Conservation (phyloP, 345 rosid genomes). For the Populus alba region DNA sequence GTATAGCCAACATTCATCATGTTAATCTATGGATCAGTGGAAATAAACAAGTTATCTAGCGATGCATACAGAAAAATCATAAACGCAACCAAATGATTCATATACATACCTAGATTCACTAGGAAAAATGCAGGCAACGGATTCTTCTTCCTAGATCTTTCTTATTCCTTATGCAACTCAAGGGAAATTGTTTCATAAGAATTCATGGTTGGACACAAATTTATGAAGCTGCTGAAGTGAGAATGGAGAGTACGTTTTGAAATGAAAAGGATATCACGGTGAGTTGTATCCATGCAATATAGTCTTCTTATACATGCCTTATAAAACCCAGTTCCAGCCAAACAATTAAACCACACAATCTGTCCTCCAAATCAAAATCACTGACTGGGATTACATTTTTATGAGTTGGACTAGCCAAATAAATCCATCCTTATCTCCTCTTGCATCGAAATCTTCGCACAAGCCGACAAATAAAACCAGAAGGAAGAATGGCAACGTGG, state of each 20-base stretch:
- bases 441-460: not conserved
- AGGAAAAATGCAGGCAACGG: constrained; percentile 6
- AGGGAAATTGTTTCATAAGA: not conserved
- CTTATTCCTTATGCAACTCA: constrained; percentile 12
- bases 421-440: constrained; percentile 10
- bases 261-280: constrained; percentile 8
- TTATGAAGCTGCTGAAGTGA: not conserved
- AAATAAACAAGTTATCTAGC: not conserved
- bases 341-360: constrained; percentile 15
- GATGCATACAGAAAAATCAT: not conserved
- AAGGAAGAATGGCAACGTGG: not conserved
- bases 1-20: not conserved
- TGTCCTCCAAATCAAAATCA: constrained; percentile 21
- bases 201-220: not conserved
- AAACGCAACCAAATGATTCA: not conserved
- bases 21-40: not conserved
- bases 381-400: constrained; percentile 6
- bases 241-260: not conserved
- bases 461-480: not conserved
- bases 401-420: constrained; percentile 9
- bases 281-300: not conserved
- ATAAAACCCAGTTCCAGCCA: constrained; percentile 9
- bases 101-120: constrained; percentile 3
- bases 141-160: not conserved
- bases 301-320: constrained; percentile 6